Conservation (phyloP, 192 early-diverging fungal genomes). For the Backusella circina region DNA sequence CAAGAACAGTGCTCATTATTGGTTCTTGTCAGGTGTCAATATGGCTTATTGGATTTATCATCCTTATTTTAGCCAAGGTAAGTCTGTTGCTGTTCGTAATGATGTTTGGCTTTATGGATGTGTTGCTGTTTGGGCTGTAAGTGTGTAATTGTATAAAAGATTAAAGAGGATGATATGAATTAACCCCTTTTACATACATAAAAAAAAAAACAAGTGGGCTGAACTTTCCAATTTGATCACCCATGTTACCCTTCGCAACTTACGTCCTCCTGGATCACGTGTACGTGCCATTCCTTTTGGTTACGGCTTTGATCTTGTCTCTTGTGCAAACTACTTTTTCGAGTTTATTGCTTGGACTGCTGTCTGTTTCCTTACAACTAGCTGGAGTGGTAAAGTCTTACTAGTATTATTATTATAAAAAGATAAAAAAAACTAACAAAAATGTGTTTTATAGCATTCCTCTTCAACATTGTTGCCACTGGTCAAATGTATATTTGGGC, state of each 20-base stretch:
- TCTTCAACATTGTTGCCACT: conserved; percentile 69
- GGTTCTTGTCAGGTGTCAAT: conserved; percentile 80
- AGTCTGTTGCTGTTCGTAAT: conserved; percentile 39
- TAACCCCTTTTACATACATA: not conserved
- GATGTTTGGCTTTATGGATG: conserved; percentile 37
- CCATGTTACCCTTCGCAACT: conserved; percentile 84
- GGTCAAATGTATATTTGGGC: conserved; percentile 95
- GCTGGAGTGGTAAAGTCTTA: conserved; percentile 45
- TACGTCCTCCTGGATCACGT: conserved; percentile 86
- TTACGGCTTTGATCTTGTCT: conserved; percentile 88
- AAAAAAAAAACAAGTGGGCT: conserved; percentile 50
- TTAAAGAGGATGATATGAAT: not conserved
- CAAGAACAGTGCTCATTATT: conserved; percentile 95
- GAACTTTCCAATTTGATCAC: conserved; percentile 83
- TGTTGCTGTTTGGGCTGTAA: conserved; percentile 57
- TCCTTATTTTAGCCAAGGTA: conserved; percentile 64
- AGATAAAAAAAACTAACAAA: not conserved
- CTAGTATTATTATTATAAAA: not conserved
- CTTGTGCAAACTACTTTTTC: conserved; percentile 93
- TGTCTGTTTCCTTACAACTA: conserved; percentile 70
- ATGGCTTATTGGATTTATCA: conserved; percentile 87
- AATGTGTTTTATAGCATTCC: conserved; percentile 33
- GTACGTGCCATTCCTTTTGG: conserved; percentile 86
- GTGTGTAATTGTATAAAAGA: conserved; percentile 8
- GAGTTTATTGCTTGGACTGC: conserved; percentile 82